These are phyloP conservation scores for Helicostylum pulchrum DNA, from an alignment of 192 early-diverging fungal genomes.

Conservation along the genomic window DNA sequence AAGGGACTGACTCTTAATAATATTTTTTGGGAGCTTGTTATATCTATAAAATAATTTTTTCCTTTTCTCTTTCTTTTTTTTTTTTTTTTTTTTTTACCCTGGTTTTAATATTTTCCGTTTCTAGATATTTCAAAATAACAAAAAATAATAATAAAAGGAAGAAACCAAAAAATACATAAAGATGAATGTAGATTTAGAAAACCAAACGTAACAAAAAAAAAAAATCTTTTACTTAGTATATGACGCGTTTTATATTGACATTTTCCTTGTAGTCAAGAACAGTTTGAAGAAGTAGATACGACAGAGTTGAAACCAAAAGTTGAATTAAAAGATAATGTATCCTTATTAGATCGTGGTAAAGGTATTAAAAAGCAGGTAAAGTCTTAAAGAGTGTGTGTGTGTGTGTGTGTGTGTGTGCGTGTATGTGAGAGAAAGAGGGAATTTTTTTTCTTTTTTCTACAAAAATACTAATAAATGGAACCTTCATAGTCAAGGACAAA, in stretches of 20 bases:
- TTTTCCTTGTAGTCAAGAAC: neutral
- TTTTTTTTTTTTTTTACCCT: neutral
- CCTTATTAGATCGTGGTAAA: constrained; percentile 5
- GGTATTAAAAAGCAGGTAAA: neutral
- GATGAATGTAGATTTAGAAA: no score
- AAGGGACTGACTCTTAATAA: neutral
- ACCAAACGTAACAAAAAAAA: no score
- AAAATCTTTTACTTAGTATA: no score
- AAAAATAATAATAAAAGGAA: neutral
- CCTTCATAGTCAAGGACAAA: constrained; percentile 8
- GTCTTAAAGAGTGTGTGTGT: neutral
- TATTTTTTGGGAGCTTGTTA: neutral
- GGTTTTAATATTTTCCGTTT: neutral
- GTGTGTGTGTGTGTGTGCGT: no score
- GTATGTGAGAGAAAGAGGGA: no score
- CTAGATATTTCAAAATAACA: neutral
- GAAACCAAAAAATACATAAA: neutral
- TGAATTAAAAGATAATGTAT: constrained; percentile 12
- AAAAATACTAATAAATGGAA: no score
- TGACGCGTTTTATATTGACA: no score
- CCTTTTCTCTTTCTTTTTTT: neutral
- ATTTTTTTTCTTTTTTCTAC: neutral
- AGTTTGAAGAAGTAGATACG: constrained; percentile 1
- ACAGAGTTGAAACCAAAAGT: neutral
- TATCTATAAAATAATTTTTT: neutral